phyloP scores from a whole-genome alignment of 2,329 filamentous ascomycete species.

The Xylariaceae sp. region DNA sequence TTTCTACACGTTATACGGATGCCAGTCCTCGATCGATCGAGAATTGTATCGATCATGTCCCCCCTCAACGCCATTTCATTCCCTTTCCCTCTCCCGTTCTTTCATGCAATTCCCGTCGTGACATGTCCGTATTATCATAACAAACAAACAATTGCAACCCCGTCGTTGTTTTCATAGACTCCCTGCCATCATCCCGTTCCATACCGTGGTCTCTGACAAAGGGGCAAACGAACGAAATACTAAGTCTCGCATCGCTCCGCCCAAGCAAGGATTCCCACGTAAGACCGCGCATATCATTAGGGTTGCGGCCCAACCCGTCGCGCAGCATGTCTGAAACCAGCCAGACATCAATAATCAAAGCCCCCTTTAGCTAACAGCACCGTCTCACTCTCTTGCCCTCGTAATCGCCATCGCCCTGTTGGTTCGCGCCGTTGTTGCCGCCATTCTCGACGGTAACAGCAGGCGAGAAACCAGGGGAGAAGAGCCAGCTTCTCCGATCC shows the following conservation, averaged over 20 bases:
- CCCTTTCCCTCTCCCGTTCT: too few species aligned
- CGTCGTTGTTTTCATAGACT: too few species aligned
- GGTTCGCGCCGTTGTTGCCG: conserved; percentile 24
- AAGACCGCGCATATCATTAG: background rate
- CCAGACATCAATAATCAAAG: background rate
- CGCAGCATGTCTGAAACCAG: background rate
- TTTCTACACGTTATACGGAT: conserved; percentile 7
- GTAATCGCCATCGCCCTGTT: conserved; percentile 17
- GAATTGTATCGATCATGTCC: conserved; percentile 12
- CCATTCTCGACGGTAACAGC: conserved; percentile 47
- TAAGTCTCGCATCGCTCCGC: background rate
- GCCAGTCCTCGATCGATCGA: background rate
- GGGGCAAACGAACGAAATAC: too few species aligned
- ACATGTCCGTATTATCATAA: too few species aligned
- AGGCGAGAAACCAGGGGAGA: conserved; percentile 50
- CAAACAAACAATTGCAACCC: too few species aligned
- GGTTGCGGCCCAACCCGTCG: background rate
- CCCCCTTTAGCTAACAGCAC: conserved; percentile 20
- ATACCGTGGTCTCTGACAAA: background rate
- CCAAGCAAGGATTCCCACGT: background rate
- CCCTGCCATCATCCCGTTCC: background rate
- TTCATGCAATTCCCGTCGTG: background rate
- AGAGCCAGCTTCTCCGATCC: conserved; percentile 55
- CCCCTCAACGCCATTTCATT: conserved; percentile 3
- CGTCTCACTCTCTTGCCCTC: conserved; percentile 24